Conservation (phyloP, 139 green algal genomes). For the Chlorella sorokiniana region DNA sequence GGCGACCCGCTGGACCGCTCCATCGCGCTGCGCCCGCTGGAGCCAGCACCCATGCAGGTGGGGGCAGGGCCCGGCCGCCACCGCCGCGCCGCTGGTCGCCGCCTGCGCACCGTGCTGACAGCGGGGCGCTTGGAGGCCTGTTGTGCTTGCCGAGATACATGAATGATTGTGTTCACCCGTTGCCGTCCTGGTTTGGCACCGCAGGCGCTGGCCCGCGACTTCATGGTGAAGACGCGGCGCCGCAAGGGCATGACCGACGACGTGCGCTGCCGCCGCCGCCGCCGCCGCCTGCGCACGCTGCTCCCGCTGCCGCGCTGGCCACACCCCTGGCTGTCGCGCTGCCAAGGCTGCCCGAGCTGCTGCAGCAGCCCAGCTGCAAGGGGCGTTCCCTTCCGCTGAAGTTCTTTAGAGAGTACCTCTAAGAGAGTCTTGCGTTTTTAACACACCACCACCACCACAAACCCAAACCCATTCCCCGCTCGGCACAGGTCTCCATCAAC, state of each 20-base stretch:
- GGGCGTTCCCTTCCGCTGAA: no score
- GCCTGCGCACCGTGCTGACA: no score
- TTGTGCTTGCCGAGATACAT: no score
- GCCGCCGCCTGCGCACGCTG: neutral
- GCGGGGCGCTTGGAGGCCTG: no score
- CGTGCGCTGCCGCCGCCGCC: conserved; percentile 57
- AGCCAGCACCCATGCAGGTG: conserved; percentile 66
- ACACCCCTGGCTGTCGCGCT: no score
- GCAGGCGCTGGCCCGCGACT: conserved; percentile 75
- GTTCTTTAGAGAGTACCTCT: no score
- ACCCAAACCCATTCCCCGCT: no score
- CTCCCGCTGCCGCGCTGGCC: no score
- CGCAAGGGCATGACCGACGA: conserved; percentile 98
- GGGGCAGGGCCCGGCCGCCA: neutral
- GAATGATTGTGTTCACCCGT: neutral
- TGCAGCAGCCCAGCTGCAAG: no score
- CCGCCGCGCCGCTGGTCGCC: neutral
- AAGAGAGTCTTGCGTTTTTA: neutral
- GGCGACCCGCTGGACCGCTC: conserved; percentile 89
- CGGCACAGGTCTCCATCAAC: conserved; percentile 28
- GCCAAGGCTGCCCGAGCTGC: no score
- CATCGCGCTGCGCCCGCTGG: conserved; percentile 92
- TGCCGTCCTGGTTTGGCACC: neutral
- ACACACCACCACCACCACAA: neutral
- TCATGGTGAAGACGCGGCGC: conserved; percentile 97